Percentiles rank a stretch among this genome's conserved stretches.
phyloP scores from a whole-genome alignment of 257 asterid species.

The Fraxinus americana region DNA sequence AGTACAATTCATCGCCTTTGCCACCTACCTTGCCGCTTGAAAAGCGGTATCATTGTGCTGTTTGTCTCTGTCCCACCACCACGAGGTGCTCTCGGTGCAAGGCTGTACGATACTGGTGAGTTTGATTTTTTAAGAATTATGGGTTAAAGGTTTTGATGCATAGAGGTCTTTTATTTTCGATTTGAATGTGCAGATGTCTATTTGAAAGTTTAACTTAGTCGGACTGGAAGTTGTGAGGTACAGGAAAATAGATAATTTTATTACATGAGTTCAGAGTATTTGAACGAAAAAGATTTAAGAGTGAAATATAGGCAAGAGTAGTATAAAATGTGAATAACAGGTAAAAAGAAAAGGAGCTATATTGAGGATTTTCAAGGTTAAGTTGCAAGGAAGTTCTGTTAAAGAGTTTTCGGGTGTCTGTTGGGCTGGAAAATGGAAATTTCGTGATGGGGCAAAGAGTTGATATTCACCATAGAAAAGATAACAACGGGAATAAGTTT shows the following conservation, averaged over 20 bases:
- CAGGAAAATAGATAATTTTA: neutral
- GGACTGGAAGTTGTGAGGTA: conserved; percentile 19
- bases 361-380: too few relatives aligned
- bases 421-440: too few relatives aligned
- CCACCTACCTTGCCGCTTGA: conserved; percentile 32
- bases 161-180: neutral
- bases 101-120: conserved; percentile 64
- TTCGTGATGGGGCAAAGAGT: too few relatives aligned
- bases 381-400: too few relatives aligned
- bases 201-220: conserved; percentile 18
- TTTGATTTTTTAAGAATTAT: conserved; percentile 11
- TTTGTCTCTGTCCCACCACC: conserved; percentile 53
- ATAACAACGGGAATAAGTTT: too few relatives aligned
- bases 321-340: neutral
- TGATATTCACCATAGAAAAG: too few relatives aligned
- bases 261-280: neutral
- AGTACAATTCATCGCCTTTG: conserved; percentile 30
- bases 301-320: neutral
- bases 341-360: neutral
- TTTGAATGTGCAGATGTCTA: neutral
- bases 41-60: conserved; percentile 42
- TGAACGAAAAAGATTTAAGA: neutral
- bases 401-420: too few relatives aligned
- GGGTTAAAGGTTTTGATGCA: conserved; percentile 5
- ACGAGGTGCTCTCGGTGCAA: conserved; percentile 65